Evolutionary conservation across 2,329 filamentous ascomycete genomes (phyloP).

Genomic region (Penicillium sp.): DNA sequence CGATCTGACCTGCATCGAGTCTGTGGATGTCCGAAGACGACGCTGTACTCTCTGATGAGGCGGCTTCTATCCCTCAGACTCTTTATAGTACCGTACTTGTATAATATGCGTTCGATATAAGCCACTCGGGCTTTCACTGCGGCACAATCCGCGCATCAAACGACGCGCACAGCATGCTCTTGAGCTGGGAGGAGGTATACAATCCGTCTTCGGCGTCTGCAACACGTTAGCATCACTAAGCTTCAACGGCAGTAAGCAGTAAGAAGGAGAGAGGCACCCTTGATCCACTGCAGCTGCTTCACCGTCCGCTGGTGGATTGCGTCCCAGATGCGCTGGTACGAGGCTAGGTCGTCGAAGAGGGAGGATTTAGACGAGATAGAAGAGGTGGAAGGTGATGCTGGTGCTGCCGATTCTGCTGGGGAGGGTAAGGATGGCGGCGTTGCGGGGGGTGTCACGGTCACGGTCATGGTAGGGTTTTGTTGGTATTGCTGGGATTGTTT

Average conservation of each 20-base stretch:
- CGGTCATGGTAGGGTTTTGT: background rate
- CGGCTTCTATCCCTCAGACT: too few relatives aligned
- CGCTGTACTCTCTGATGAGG: too few relatives aligned
- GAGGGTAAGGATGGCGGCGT: background rate
- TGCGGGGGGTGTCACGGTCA: background rate
- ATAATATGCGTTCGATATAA: background rate
- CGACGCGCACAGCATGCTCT: slow-evolving; percentile 2
- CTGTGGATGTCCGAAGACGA: too few relatives aligned
- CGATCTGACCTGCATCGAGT: too few relatives aligned
- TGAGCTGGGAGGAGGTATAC: background rate
- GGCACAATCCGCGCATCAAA: background rate
- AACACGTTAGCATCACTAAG: too few relatives aligned
- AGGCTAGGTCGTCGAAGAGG: slow-evolving; percentile 1
- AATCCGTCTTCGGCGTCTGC: background rate
- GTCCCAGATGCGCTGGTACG: slow-evolving; percentile 10
- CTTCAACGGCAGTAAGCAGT: too few relatives aligned
- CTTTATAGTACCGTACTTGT: background rate
- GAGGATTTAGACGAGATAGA: background rate
- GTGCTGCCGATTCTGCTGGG: background rate
- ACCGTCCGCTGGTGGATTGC: slow-evolving; percentile 11
- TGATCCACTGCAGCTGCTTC: slow-evolving; percentile 7
- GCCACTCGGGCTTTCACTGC: background rate
- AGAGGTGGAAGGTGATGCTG: background rate
- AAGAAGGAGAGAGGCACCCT: slow-evolving; percentile 5
- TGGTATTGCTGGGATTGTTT: background rate